Conservation (phyloP, 352 stramenopile species). For the Pythium guiyangense region DNA sequence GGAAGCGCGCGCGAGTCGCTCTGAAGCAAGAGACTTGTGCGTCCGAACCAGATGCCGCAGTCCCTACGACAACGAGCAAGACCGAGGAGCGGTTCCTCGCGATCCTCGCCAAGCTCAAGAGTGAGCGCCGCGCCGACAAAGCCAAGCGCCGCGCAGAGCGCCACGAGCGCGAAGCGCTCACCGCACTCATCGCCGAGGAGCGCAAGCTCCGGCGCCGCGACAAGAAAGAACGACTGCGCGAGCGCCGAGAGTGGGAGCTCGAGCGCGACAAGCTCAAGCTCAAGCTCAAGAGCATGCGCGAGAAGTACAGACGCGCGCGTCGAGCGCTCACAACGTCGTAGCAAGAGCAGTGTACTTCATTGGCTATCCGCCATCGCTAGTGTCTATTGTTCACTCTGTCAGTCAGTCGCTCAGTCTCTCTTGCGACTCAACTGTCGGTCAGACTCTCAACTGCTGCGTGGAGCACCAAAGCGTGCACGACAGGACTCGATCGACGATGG, state of each 20-base stretch:
- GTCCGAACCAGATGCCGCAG: too few species aligned
- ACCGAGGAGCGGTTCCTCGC: background rate
- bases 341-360: too few species aligned
- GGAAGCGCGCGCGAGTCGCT: background rate
- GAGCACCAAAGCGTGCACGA: too few species aligned
- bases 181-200: background rate
- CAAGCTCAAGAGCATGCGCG: conserved; percentile 4
- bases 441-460: too few species aligned
- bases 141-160: conserved; percentile 1
- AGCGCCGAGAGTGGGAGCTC: background rate
- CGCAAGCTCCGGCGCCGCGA: conserved; percentile 1
- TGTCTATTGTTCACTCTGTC: too few species aligned
- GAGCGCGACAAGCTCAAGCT: conserved; percentile 6
- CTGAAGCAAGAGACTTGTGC: background rate
- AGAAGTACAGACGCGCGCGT: background rate
- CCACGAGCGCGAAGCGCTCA: background rate
- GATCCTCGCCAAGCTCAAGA: conserved; percentile 1
- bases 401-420: too few species aligned
- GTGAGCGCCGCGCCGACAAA: conserved; percentile 1
- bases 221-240: background rate
- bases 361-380: too few species aligned
- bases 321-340: too few species aligned
- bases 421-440: too few species aligned
- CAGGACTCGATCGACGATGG: too few species aligned
- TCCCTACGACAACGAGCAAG: background rate